Evolutionary conservation across 208 protist genomes (phyloP).

Genomic region (Phytomonas serpens): DNA sequence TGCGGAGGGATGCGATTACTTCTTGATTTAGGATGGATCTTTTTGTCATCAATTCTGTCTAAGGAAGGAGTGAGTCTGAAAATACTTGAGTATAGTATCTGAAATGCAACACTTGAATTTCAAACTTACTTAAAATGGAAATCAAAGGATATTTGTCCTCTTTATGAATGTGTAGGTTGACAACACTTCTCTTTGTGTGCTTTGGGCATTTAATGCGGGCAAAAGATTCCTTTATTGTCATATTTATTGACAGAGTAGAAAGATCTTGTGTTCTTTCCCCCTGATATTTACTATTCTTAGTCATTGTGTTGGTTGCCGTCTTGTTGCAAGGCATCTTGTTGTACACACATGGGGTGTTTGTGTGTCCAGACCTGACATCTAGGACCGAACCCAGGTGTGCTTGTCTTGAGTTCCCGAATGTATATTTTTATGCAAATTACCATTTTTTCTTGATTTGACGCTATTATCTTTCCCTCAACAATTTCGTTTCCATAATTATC

Average conservation of each 20-base stretch:
- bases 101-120: not conserved
- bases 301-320: not conserved
- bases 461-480: not conserved
- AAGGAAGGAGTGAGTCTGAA: not conserved
- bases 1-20: not conserved
- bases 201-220: conserved; percentile 1
- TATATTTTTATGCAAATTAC: not conserved
- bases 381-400: not conserved
- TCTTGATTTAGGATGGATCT: not conserved
- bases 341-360: not conserved
- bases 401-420: not conserved
- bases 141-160: not conserved
- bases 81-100: not conserved
- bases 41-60: not conserved
- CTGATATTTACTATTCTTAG: not conserved
- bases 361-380: not conserved
- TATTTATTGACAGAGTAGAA: not conserved
- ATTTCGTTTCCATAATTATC: not conserved
- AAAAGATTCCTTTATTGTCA: not conserved
- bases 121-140: not conserved
- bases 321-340: not conserved
- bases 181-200: not conserved
- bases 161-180: not conserved
- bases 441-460: not conserved
- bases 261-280: not conserved